Conservation (phyloP, 805 yeast species). For the Pichia phayaonensis region DNA sequence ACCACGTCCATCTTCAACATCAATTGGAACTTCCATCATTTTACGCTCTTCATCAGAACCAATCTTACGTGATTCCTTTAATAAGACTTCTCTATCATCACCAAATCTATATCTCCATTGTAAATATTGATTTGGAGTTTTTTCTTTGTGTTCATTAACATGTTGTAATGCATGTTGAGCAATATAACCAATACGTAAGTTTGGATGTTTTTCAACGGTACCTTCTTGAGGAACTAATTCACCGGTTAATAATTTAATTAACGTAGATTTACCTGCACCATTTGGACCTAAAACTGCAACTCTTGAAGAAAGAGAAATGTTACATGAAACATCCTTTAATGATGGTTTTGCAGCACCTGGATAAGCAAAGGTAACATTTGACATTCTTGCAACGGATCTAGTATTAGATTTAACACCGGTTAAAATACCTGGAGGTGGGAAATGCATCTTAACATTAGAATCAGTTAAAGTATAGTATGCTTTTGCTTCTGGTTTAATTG, state of each 20-base stretch:
- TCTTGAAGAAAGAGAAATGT: constrained; percentile 92
- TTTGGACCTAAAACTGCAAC: constrained; percentile 96
- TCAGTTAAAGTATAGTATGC: constrained; percentile 92
- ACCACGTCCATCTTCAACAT: constrained; percentile 75
- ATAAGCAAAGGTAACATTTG: constrained; percentile 77
- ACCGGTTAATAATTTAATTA: constrained; percentile 88
- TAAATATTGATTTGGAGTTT: constrained; percentile 93
- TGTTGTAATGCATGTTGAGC: constrained; percentile 98
- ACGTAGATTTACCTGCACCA: constrained; percentile 98
- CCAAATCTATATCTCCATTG: constrained; percentile 99
- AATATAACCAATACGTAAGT: constrained; percentile 94
- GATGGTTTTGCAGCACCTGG: constrained; percentile 89
- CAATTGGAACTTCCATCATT: constrained; percentile 70
- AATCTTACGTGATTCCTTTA: constrained; percentile 88
- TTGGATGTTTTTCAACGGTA: constrained; percentile 94
- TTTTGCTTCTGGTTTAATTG: constrained; percentile 91
- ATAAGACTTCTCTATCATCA: constrained; percentile 92
- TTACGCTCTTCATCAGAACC: constrained; percentile 65
- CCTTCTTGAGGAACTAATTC: constrained; percentile 84
- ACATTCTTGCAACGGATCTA: constrained; percentile 70
- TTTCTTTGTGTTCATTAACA: constrained; percentile 94
- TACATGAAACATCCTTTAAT: constrained; percentile 69
- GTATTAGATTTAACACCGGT: constrained; percentile 96
- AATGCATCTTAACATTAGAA: constrained; percentile 89
- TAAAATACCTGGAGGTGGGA: constrained; percentile 96